Conservation (phyloP, 2,329 filamentous ascomycete species). For the Cladophialophora yegresii region DNA sequence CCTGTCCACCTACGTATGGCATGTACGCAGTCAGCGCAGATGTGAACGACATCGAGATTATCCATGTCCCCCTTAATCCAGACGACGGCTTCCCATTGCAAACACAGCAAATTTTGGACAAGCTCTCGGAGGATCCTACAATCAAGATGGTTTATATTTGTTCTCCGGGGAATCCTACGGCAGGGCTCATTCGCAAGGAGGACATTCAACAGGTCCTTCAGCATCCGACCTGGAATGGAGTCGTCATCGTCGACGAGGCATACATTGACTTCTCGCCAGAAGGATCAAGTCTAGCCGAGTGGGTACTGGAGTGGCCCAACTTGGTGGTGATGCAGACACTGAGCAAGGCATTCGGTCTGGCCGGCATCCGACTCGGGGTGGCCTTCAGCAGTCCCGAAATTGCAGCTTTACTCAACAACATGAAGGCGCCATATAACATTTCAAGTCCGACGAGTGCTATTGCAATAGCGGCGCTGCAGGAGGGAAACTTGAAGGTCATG, state of each 20-base stretch:
- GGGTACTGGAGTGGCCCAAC: conserved; percentile 90
- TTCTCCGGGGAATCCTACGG: conserved; percentile 94
- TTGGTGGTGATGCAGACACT: conserved; percentile 97
- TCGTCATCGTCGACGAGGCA: conserved; percentile 91
- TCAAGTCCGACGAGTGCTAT: conserved; percentile 82
- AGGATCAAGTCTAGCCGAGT: conserved; percentile 80
- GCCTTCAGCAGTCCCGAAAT: conserved; percentile 77
- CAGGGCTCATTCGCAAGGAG: conserved; percentile 71
- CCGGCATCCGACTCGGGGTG: conserved; percentile 85
- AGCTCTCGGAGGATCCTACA: conserved; percentile 62
- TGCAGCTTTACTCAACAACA: conserved; percentile 77
- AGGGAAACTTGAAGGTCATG: conserved; percentile 72
- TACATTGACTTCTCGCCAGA: conserved; percentile 92
- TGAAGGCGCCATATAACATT: conserved; percentile 97
- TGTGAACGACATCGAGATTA: conserved; percentile 85
- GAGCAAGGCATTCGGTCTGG: conserved; percentile 96
- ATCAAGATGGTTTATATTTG: conserved; percentile 93
- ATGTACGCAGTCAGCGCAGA: conserved; percentile 97
- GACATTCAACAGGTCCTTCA: conserved; percentile 73
- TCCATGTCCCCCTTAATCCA: conserved; percentile 78
- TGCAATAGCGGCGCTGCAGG: conserved; percentile 70
- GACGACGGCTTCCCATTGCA: conserved; percentile 74
- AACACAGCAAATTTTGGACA: conserved; percentile 65
- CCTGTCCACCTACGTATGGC: conserved; percentile 94
- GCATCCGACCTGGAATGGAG: conserved; percentile 91